Percentiles rank a stretch among this genome's conserved stretches.
These are phyloP conservation scores for Macrotyloma uniflorum DNA, from an alignment of 306 rosid genomes.

Conservation along the genomic window DNA sequence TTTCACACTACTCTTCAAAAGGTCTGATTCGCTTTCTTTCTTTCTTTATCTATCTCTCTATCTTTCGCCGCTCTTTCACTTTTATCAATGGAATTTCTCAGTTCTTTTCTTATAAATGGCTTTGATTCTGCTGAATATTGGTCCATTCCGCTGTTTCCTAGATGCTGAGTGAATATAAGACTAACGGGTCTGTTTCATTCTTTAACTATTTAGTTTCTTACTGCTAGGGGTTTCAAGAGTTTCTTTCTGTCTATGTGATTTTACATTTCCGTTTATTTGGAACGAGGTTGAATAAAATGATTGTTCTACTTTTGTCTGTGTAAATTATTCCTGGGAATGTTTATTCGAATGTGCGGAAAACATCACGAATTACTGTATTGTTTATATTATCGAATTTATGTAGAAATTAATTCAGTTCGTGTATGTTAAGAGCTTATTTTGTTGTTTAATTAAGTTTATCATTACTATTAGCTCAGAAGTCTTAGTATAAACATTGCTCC, in stretches of 20 bases:
- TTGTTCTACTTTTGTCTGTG: not conserved
- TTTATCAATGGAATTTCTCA: constrained; percentile 18
- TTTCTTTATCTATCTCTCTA: not conserved
- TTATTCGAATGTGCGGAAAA: not conserved
- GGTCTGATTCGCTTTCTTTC: constrained; percentile 26
- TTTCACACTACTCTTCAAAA: not conserved
- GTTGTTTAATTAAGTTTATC: constrained; percentile 3
- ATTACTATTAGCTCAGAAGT: not conserved
- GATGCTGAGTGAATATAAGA: not conserved
- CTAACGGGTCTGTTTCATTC: not conserved
- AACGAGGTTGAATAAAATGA: not conserved
- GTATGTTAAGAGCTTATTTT: not conserved
- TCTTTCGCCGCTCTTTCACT: not conserved
- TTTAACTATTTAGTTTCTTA: not conserved
- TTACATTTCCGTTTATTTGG: not conserved
- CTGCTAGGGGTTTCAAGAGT: constrained; percentile 16
- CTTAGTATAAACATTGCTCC: constrained; percentile 1
- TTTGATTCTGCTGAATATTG: constrained; percentile 9
- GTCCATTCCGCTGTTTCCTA: not conserved
- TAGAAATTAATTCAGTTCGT: not conserved
- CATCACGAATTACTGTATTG: not conserved
- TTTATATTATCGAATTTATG: not conserved
- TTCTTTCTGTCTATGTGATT: not conserved
- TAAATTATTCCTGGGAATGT: not conserved
- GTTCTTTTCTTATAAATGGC: not conserved